Conservation (phyloP, 805 yeast genomes). For the Blastobotrys attinorum region DNA sequence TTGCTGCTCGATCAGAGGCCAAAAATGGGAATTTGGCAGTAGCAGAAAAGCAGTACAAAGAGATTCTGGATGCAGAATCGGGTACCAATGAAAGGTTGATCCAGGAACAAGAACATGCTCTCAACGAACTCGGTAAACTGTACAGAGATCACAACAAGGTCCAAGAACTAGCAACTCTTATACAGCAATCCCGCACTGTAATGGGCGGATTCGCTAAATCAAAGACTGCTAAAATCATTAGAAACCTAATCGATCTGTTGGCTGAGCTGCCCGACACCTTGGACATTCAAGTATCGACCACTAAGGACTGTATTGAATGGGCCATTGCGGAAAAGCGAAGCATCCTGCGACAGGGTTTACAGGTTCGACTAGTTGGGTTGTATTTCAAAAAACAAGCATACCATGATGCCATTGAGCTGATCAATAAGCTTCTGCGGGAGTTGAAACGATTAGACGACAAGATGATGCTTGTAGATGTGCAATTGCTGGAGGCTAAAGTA, state of each 20-base stretch:
- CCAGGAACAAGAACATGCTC: slow-evolving; percentile 58
- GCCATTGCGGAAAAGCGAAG: slow-evolving; percentile 74
- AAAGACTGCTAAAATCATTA: slow-evolving; percentile 86
- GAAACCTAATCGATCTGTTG: slow-evolving; percentile 68
- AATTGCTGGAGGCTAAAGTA: slow-evolving; percentile 79
- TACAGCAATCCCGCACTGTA: slow-evolving; percentile 59
- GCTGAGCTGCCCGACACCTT: slow-evolving; percentile 54
- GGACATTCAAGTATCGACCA: slow-evolving; percentile 64
- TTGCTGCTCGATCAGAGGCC: slow-evolving; percentile 55
- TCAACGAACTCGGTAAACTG: slow-evolving; percentile 66
- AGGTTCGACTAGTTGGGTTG: slow-evolving; percentile 71
- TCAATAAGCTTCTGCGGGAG: slow-evolving; percentile 66
- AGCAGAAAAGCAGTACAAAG: slow-evolving; percentile 56
- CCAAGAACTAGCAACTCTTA: slow-evolving; percentile 49
- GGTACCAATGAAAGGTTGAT: slow-evolving; percentile 34
- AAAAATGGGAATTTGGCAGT: slow-evolving; percentile 38
- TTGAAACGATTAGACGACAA: slow-evolving; percentile 94
- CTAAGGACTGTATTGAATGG: slow-evolving; percentile 81
- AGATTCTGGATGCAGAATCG: slow-evolving; percentile 34
- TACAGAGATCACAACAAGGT: slow-evolving; percentile 45
- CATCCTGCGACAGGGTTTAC: slow-evolving; percentile 81
- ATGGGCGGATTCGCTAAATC: slow-evolving; percentile 83
- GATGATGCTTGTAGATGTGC: slow-evolving; percentile 91
- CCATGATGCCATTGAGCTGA: slow-evolving; percentile 64
- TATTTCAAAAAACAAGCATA: slow-evolving; percentile 58